Evolutionary conservation across 441 rosid species (phyloP).

Genomic region (Macaranga tanarius): DNA sequence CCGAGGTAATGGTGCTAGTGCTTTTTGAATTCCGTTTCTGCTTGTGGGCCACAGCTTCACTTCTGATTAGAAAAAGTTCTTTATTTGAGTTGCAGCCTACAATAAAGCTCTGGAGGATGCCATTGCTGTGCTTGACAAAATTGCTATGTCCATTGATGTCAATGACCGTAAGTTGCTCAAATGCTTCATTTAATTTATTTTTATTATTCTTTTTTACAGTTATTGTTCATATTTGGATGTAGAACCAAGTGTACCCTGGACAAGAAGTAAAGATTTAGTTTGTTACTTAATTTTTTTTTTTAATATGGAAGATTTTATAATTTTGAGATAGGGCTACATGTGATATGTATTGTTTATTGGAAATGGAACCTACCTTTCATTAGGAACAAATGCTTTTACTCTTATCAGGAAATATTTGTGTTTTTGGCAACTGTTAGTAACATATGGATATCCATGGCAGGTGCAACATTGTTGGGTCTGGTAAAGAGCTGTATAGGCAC

Average conservation of each 20-base stretch:
- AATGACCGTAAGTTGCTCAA: slow-evolving; percentile 66
- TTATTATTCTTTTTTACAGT: not conserved
- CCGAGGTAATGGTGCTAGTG: slow-evolving; percentile 50
- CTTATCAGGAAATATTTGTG: not conserved
- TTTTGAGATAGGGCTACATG: no score
- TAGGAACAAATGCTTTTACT: not conserved
- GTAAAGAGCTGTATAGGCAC: slow-evolving; percentile 95
- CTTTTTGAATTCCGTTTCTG: slow-evolving; percentile 1
- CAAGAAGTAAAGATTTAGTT: no score
- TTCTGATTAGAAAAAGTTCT: not conserved
- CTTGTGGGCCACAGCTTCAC: slow-evolving; percentile 17
- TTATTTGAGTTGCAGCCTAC: slow-evolving; percentile 62
- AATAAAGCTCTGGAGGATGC: slow-evolving; percentile 92
- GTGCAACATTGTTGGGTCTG: slow-evolving; percentile 65
- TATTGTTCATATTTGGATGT: not conserved
- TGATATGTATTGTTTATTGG: not conserved
- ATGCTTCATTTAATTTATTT: not conserved
- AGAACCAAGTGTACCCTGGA: no score
- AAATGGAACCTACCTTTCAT: not conserved
- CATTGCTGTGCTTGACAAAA: slow-evolving; percentile 78
- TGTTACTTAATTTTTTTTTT: no score
- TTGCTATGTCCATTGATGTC: slow-evolving; percentile 76
- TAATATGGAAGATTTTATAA: no score
- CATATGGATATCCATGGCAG: slow-evolving; percentile 36
- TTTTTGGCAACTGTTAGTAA: not conserved